These are phyloP conservation scores for Spergularia bocconei DNA, from an alignment of 148 eudicot species.

Conservation along the genomic window DNA sequence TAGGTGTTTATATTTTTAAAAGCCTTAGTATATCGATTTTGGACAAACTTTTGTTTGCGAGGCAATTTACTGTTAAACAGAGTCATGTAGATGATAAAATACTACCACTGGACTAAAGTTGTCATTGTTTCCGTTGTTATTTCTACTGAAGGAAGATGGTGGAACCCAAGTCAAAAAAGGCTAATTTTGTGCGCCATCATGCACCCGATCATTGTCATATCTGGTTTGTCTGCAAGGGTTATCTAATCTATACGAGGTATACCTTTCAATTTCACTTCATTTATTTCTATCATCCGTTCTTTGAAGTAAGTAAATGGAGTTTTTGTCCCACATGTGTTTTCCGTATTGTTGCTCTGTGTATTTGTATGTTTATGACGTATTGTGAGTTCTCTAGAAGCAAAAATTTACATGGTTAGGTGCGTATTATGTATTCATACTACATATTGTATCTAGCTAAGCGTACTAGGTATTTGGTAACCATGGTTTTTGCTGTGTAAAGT, in stretches of 20 bases:
- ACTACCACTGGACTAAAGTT: conserved; percentile 2
- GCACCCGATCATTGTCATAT: conserved; percentile 72
- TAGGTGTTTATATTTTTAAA: not conserved
- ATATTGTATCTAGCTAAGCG: no score
- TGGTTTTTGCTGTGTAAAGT: not conserved
- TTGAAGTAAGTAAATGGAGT: not conserved
- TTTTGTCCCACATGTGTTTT: no score
- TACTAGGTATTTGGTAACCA: no score
- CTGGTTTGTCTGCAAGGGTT: conserved; percentile 73
- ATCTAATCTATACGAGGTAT: conserved; percentile 62
- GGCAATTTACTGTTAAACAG: not conserved
- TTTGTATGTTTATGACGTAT: no score
- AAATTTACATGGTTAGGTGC: no score
- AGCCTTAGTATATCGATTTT: not conserved
- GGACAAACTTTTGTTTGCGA: not conserved
- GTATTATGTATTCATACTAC: no score
- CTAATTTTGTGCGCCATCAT: conserved; percentile 48
- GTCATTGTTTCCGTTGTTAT: conserved; percentile 13
- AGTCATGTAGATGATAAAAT: not conserved
- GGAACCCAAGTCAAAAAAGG: conserved; percentile 67
- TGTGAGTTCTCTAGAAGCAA: no score
- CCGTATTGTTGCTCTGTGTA: no score
- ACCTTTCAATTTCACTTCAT: conserved; percentile 5
- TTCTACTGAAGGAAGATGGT: conserved; percentile 59
- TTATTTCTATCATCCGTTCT: conserved; percentile 6